Conservation (phyloP, 768 basidiomycete species). For the Tylopilus sp. region DNA sequence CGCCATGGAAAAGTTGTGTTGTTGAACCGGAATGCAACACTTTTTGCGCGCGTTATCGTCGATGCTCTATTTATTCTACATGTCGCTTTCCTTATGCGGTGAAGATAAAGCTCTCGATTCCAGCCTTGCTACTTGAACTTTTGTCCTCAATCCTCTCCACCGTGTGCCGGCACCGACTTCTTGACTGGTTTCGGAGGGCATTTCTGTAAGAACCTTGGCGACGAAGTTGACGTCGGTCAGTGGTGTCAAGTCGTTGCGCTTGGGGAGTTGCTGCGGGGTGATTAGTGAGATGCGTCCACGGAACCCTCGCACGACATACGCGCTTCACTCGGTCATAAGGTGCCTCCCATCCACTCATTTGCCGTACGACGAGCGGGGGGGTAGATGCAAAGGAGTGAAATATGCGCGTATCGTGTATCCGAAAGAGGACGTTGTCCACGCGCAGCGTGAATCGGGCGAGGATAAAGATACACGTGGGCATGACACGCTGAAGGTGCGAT, state of each 20-base stretch:
- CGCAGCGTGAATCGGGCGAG: constrained; percentile 88
- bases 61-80: background rate
- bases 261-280: constrained; percentile 56
- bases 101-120: constrained; percentile 4
- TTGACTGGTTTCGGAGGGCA: constrained; percentile 58
- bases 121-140: constrained; percentile 47
- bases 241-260: constrained; percentile 78
- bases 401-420: constrained; percentile 82
- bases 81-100: background rate
- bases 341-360: constrained; percentile 88
- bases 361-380: constrained; percentile 67
- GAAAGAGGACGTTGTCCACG: constrained; percentile 93
- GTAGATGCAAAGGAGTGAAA: constrained; percentile 76
- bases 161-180: constrained; percentile 65
- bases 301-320: constrained; percentile 40
- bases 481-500: constrained; percentile 70
- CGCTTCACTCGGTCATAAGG: constrained; percentile 76
- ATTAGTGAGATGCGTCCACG: background rate
- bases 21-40: too few relatives aligned
- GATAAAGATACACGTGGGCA: constrained; percentile 93
- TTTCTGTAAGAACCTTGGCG: constrained; percentile 60
- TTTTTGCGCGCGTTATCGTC: background rate
- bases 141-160: constrained; percentile 81
- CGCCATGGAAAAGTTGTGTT: background rate
- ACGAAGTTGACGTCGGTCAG: constrained; percentile 87